These are phyloP conservation scores for Gossypium mustelinum DNA, from an alignment of 345 rosid genomes.

Conservation along the genomic window DNA sequence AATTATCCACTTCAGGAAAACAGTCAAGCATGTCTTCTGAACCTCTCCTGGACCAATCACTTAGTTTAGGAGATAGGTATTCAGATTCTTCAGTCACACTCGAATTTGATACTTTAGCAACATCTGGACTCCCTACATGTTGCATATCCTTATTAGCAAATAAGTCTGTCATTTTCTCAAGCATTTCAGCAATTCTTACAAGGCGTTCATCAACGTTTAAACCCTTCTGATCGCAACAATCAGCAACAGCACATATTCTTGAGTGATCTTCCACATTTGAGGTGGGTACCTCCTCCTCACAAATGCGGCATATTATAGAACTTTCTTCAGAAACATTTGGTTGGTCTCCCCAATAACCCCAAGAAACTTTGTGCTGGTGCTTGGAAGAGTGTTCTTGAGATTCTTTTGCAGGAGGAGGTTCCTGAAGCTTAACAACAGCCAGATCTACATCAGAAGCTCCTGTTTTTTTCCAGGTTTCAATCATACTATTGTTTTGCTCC, in stretches of 20 bases:
- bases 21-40: conserved; percentile 99
- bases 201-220: conserved; percentile 85
- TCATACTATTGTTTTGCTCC: conserved; percentile 52
- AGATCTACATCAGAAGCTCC: conserved; percentile 41
- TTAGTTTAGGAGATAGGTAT: conserved; percentile 85
- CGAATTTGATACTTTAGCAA: conserved; percentile 81
- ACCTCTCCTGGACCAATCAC: conserved; percentile 97
- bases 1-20: conserved; percentile 82
- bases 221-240: conserved; percentile 89
- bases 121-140: conserved; percentile 78
- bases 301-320: conserved; percentile 95
- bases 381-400: conserved; percentile 55
- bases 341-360: conserved; percentile 97
- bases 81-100: conserved; percentile 88
- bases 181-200: conserved; percentile 73
- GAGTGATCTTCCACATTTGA: conserved; percentile 92
- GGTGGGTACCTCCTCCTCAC: conserved; percentile 96
- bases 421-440: conserved; percentile 39
- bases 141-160: conserved; percentile 71
- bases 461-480: conserved; percentile 42
- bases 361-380: conserved; percentile 84
- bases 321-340: conserved; percentile 61
- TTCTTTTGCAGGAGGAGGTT: conserved; percentile 52
- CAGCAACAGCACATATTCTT: conserved; percentile 89
- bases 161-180: conserved; percentile 83